Percentiles rank a stretch among this genome's conserved stretches.
phyloP scores from a whole-genome alignment of 441 rosid genomes.

The Biscutella laevigata region DNA sequence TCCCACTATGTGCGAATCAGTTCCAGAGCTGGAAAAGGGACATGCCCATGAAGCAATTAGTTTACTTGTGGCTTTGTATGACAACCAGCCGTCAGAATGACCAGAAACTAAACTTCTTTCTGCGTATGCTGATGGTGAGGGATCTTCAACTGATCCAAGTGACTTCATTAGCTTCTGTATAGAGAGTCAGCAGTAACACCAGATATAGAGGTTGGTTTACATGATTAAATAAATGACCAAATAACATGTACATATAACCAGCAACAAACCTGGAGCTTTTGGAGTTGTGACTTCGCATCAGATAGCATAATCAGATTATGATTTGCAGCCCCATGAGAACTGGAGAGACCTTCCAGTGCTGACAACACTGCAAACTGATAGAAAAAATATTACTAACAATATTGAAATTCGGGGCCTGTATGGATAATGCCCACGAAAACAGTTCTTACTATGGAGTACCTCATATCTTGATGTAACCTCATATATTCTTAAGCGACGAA shows the following conservation, averaged over 20 bases:
- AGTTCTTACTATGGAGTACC: conserved; percentile 35
- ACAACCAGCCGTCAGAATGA: conserved; percentile 64
- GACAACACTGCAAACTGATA: conserved; percentile 70
- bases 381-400: conserved; percentile 22
- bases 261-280: conserved; percentile 68
- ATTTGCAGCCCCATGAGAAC: conserved; percentile 31
- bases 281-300: conserved; percentile 63
- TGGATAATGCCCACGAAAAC: background rate
- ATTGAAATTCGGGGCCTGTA: conserved; percentile 6
- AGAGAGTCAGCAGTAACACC: conserved; percentile 33
- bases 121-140: conserved; percentile 68
- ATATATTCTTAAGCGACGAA: conserved; percentile 78
- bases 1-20: conserved; percentile 58
- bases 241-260: conserved; percentile 5
- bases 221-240: conserved; percentile 2
- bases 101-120: conserved; percentile 59
- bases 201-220: too few relatives aligned
- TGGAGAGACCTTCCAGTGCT: conserved; percentile 48
- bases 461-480: conserved; percentile 90
- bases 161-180: conserved; percentile 76
- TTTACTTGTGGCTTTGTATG: conserved; percentile 65
- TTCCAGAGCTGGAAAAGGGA: conserved; percentile 59
- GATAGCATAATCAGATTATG: conserved; percentile 40
- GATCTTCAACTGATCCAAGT: conserved; percentile 79
- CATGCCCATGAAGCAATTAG: conserved; percentile 72